Evolutionary conservation across 768 basidiomycete genomes (phyloP), one percentile per base, ranked within the genome.

Genomic region (Obba rivulosa): DNA sequence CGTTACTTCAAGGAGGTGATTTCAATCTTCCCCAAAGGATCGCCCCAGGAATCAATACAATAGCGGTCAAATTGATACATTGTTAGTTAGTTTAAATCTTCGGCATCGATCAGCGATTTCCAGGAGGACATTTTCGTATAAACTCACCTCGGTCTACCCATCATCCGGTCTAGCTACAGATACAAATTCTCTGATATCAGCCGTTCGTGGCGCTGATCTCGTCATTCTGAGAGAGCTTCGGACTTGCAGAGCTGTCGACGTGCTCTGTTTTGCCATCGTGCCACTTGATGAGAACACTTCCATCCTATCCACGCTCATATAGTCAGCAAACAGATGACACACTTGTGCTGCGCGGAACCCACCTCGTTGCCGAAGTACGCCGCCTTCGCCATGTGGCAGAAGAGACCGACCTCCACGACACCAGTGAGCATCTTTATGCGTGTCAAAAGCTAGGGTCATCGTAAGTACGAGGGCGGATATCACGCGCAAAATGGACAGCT

Each of bases 391-490:
- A 96, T 85, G 46, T 82, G 74, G 62, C 91, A 93, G 71, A 99
- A 98, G n/a, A 99, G 67, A 1, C 96, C 96, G 28, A 97, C 96
- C 66, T 99, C 96, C n/a, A 98, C 91, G 20, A 97, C 92, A 40
- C 96, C 96, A 3, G 95, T 98, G 51, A 98, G 75, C 78, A 95
- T 80, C 73, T 97, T 98, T 61, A 98, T 86, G 51, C 77, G 73
- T 14, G 72, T 66, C 70, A 95, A 70, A 16, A 97, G 74, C 89
- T 94, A n/a, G 16, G 10, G 31, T 22, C 35, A 21, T 16, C 20
- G 3, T 17, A 5, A 28, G 16, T 21, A n/a, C n/a, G n/a, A n/a
- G n/a, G 22, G 17, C 9, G 44, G 36, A 13, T 18, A 31, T 10
- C 14, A 14, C 1, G 34, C 13, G 16, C 24, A 20, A 17, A 39